Percentiles rank a stretch among this genome's conserved stretches.
Evolutionary conservation across 495 filamentous ascomycete species (phyloP).

Genomic region (Aeminium ludgeri): DNA sequence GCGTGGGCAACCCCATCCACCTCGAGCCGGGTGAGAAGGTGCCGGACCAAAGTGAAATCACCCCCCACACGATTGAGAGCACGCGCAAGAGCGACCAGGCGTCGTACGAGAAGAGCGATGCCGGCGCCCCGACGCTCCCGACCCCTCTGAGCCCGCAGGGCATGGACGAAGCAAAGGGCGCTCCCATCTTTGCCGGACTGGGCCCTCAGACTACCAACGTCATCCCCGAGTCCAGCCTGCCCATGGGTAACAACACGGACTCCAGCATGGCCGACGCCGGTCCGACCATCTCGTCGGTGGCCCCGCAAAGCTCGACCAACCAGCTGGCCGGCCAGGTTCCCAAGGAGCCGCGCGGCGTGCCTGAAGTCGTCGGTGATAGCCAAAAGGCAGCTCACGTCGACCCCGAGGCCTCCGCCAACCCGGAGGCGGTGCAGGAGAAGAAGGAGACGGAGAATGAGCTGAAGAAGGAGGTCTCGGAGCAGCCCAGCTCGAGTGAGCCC

Average conservation of each 20-base stretch:
- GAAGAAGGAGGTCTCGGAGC: slow-evolving; percentile 18
- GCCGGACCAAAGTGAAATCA: slow-evolving; percentile 42
- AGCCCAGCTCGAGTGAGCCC: slow-evolving; percentile 25
- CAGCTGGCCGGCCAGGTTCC: slow-evolving; percentile 55
- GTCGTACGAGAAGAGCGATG: slow-evolving; percentile 57
- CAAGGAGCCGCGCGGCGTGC: slow-evolving; percentile 42
- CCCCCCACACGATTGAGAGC: slow-evolving; percentile 35
- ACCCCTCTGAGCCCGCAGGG: slow-evolving; percentile 31
- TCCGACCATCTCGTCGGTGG: slow-evolving; percentile 49
- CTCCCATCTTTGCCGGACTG: slow-evolving; percentile 40
- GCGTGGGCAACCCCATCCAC: slow-evolving; percentile 62
- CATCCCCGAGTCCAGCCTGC: slow-evolving; percentile 78
- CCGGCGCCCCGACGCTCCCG: slow-evolving; percentile 28
- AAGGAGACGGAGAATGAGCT: slow-evolving; percentile 15
- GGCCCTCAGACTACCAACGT: slow-evolving; percentile 28
- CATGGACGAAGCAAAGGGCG: slow-evolving; percentile 26
- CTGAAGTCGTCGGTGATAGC: slow-evolving; percentile 49
- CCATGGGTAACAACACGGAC: slow-evolving; percentile 34
- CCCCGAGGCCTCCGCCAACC: slow-evolving; percentile 16
- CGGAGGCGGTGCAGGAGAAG: slow-evolving; percentile 16
- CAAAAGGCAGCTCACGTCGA: slow-evolving; percentile 6
- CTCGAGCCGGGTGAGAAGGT: slow-evolving; percentile 64
- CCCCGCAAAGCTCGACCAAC: slow-evolving; percentile 54
- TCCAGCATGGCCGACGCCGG: slow-evolving; percentile 27
- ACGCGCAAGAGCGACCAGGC: slow-evolving; percentile 62